Percentiles rank a stretch among this genome's conserved stretches.
phyloP scores from a whole-genome alignment of 2,329 filamentous ascomycete species.

The Botrytis byssoidea region DNA sequence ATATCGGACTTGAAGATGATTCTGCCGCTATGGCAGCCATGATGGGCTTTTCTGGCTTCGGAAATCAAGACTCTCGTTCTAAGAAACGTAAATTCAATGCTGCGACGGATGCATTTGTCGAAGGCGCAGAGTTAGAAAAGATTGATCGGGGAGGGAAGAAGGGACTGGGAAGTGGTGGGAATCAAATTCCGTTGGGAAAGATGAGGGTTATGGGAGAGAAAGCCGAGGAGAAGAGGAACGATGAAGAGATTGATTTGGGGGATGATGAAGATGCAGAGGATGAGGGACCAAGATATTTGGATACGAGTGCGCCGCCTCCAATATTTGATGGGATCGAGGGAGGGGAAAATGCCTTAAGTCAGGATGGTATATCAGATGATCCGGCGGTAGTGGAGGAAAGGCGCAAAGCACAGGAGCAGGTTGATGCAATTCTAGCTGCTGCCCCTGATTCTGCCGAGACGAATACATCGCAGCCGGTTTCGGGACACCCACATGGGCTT shows the following conservation, averaged over 20 bases:
- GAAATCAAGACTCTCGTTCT: constrained; percentile 49
- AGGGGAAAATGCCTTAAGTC: constrained; percentile 1
- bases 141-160: constrained; percentile 39
- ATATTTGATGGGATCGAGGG: constrained; percentile 31
- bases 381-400: constrained; percentile 24
- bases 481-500: constrained; percentile 12
- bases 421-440: constrained; percentile 33
- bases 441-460: constrained; percentile 19
- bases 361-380: constrained; percentile 18
- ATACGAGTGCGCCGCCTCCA: constrained; percentile 37
- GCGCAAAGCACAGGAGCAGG: constrained; percentile 31
- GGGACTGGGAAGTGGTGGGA: constrained; percentile 38
- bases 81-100: constrained; percentile 70
- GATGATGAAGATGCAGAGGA: constrained; percentile 24
- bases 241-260: constrained; percentile 33
- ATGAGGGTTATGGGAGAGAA: constrained; percentile 30
- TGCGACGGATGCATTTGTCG: constrained; percentile 50
- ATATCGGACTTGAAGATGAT: constrained; percentile 22
- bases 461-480: constrained; percentile 2
- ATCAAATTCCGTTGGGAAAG: constrained; percentile 36
- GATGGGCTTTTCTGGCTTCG: constrained; percentile 75
- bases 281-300: constrained; percentile 28
- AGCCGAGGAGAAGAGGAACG: constrained; percentile 21
- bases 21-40: constrained; percentile 46
- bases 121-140: constrained; percentile 38